Evolutionary conservation across 306 rosid genomes (phyloP).

Genomic region (Fragaria nilgerrensis): DNA sequence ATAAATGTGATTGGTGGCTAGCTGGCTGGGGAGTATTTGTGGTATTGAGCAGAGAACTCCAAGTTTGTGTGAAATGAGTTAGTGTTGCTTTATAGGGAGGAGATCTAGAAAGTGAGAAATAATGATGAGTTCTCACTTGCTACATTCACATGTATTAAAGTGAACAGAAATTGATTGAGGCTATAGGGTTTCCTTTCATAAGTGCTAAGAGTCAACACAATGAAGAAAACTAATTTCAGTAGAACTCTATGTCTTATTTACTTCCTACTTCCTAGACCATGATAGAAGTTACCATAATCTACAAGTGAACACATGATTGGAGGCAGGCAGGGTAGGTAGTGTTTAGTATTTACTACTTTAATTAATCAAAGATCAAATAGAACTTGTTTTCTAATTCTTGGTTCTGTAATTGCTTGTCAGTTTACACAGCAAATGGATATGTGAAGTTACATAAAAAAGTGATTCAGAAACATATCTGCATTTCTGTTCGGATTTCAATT

Average conservation of each 20-base stretch:
- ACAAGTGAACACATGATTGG: neutral
- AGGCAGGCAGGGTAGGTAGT: constrained; percentile 5
- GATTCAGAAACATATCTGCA: neutral
- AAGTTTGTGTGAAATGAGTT: constrained; percentile 20
- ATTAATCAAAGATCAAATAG: neutral
- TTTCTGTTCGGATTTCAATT: neutral
- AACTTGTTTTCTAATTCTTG: neutral
- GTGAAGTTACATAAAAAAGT: no score
- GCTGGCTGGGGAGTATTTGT: constrained; percentile 12
- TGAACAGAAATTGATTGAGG: constrained; percentile 16
- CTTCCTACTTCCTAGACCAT: neutral
- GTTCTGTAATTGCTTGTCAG: neutral
- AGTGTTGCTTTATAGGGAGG: constrained; percentile 36
- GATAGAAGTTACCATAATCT: constrained; percentile 9
- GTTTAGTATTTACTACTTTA: neutral
- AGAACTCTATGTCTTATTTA: constrained; percentile 3
- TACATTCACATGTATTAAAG: constrained; percentile 62
- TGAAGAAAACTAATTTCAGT: constrained; percentile 11
- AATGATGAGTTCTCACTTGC: constrained; percentile 33
- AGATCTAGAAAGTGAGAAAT: constrained; percentile 20
- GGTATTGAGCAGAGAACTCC: constrained; percentile 27
- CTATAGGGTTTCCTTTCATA: constrained; percentile 23
- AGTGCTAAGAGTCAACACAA: constrained; percentile 26
- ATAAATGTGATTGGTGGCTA: neutral
- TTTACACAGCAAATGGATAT: neutral